Base-by-base conservation (phyloP, 1,284 basidiomycete genomes). In the Leccinum pachyderme region DNA sequence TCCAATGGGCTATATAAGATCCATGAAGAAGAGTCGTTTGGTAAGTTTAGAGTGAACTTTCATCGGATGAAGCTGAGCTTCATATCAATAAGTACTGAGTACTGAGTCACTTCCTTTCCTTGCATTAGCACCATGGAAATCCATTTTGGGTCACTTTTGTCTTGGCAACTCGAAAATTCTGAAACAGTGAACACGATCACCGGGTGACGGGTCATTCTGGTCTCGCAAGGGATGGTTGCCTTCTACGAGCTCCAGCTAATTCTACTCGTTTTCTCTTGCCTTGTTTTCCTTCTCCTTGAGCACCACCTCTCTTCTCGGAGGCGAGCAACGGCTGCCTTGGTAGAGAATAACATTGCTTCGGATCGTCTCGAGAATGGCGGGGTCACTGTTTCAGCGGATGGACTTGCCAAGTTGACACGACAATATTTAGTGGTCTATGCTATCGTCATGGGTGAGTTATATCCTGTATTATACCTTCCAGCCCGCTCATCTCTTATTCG, bases 401-500 rank as follows among this genome's bases (percentile, higher is more conserved):
- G 64, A 53, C 67, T 79, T 18, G 66, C 73, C 5, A 65, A 67
- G 31, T 64, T 89, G 56, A 77, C 80, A 22, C 71, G 73, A 58
- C 82, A 82, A 62, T 89, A 89, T 65, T 70, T 89, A 25, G 61
- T 81, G 4, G 86, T 88, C 7, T 89, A 87, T 67, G 84, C 79
- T 2, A 78, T 88, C 28, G 86, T 87, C 28, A 89, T 89, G 87
- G 83, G 86, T 83, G 61, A 54, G 81, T 51, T 9, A 0, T 22
- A 18, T 41, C 6, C 47, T 24, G 12, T 7, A 2, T 4, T 12
- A 13, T 28, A 9, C 4, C 9, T 11, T 46, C 41, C 44, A 45
- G 24, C 33, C 5, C 25, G 35, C 54, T 61, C 33, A 61, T 49
- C 32, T 31, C 22, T 29, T 29, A 47, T 29, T 18, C n/a, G 7